These are phyloP conservation scores for Protomyces inundatus DNA, from an alignment of 1,139 yeast genomes.

Conservation along the genomic window DNA sequence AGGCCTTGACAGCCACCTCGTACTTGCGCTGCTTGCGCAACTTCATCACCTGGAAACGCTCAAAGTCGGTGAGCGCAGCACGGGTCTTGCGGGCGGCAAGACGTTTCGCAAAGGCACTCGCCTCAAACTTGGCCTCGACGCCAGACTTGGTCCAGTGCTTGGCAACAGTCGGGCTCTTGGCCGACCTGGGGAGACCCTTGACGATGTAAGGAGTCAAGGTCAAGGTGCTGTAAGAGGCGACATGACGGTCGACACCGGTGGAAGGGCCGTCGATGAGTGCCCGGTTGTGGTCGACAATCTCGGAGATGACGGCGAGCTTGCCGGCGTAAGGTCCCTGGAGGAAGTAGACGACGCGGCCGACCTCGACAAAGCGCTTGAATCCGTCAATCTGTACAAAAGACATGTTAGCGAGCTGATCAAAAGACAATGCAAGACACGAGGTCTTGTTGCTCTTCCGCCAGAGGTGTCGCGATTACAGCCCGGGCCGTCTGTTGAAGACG, in stretches of 20 bases:
- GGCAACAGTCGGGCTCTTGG: slow-evolving; percentile 75
- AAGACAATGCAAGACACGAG: background rate
- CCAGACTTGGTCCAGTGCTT: slow-evolving; percentile 95
- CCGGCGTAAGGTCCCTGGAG: slow-evolving; percentile 63
- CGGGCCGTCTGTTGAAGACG: too few species aligned
- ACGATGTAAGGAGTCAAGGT: slow-evolving; percentile 89
- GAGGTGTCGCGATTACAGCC: background rate
- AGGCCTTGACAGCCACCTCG: slow-evolving; percentile 13
- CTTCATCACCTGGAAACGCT: slow-evolving; percentile 89
- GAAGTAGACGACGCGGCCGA: slow-evolving; percentile 97
- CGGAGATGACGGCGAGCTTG: slow-evolving; percentile 91
- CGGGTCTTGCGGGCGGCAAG: slow-evolving; percentile 92
- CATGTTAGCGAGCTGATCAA: background rate
- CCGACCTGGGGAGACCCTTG: slow-evolving; percentile 85
- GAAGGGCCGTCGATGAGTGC: slow-evolving; percentile 95
- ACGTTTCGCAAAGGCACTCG: slow-evolving; percentile 96
- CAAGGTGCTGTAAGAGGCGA: slow-evolving; percentile 77
- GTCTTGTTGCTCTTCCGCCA: background rate
- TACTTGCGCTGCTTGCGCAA: slow-evolving; percentile 43
- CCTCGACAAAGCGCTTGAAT: slow-evolving; percentile 83
- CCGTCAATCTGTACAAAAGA: slow-evolving; percentile 8
- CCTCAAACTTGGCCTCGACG: slow-evolving; percentile 83
- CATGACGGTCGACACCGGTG: slow-evolving; percentile 82
- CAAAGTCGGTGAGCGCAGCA: slow-evolving; percentile 89
- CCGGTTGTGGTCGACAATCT: slow-evolving; percentile 98